Evolutionary conservation across 2,329 filamentous ascomycete species (phyloP).

Genomic region (Tolypocladium cylindrosporum): DNA sequence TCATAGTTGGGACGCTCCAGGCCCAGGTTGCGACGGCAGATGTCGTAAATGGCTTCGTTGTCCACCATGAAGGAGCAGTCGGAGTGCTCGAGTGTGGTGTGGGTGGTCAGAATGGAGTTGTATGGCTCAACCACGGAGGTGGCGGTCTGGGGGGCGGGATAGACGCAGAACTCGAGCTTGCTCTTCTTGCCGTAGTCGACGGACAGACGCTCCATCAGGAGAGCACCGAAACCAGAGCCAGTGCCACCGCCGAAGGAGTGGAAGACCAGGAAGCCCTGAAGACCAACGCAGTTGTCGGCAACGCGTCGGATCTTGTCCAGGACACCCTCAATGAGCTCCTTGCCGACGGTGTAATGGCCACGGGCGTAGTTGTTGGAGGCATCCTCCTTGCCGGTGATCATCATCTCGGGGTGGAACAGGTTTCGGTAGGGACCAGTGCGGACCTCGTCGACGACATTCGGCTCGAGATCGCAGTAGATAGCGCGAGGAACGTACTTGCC

Average conservation of each 20-base stretch:
- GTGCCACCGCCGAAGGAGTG: slow-evolving; percentile 99
- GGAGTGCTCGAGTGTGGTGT: slow-evolving; percentile 98
- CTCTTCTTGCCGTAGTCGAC: slow-evolving; percentile 99
- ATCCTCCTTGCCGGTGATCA: slow-evolving; percentile 99
- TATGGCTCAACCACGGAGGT: slow-evolving; percentile 98
- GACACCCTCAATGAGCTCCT: slow-evolving; percentile 97
- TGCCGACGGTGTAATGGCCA: slow-evolving; percentile 98
- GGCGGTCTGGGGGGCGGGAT: slow-evolving; percentile 93
- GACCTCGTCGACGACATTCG: slow-evolving; percentile 98
- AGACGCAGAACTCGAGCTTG: slow-evolving; percentile 99
- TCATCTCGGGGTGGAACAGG: slow-evolving; percentile 97
- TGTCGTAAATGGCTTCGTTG: slow-evolving; percentile 99
- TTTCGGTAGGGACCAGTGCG: slow-evolving; percentile 92
- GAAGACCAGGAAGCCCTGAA: slow-evolving; percentile 99
- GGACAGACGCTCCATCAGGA: slow-evolving; percentile 97
- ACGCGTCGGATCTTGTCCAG: slow-evolving; percentile 96
- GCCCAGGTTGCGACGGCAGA: slow-evolving; percentile 94
- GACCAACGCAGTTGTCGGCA: slow-evolving; percentile 94
- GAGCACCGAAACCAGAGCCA: slow-evolving; percentile 94
- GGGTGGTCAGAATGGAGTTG: slow-evolving; percentile 98
- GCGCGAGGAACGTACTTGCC: slow-evolving; percentile 98
- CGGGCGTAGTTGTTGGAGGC: slow-evolving; percentile 99
- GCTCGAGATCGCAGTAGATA: slow-evolving; percentile 99
- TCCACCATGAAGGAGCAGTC: slow-evolving; percentile 99
- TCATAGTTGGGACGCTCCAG: slow-evolving; percentile 97